A percentile compares a stretch with the other conserved stretches of the same genome.
Evolutionary conservation across 2,329 filamentous ascomycete genomes (phyloP).

Genomic region (Leptographium galeiforme): DNA sequence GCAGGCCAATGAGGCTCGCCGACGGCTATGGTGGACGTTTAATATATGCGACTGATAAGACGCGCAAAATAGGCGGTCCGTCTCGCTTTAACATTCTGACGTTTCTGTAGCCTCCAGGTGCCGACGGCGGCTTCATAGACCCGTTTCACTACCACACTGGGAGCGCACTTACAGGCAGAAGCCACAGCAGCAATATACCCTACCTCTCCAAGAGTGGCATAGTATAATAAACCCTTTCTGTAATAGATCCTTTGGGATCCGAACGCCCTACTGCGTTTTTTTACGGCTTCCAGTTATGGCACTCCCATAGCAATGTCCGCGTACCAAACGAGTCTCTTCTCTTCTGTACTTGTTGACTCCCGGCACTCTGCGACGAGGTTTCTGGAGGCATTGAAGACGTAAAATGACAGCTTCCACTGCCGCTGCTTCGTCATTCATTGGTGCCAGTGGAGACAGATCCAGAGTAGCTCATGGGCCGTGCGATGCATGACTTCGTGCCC

Average conservation of each 20-base stretch:
- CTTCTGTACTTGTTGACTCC: neutral
- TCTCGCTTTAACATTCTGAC: neutral
- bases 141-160: neutral
- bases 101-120: neutral
- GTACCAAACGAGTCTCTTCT: neutral
- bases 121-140: neutral
- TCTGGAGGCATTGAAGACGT: neutral
- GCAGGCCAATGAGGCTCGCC: neutral
- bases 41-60: constrained; percentile 2
- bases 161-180: neutral
- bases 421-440: neutral
- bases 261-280: neutral
- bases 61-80: neutral
- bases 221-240: neutral
- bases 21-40: constrained; percentile 1
- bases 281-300: neutral
- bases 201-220: too few species aligned
- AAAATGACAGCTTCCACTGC: neutral
- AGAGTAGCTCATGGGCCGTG: neutral
- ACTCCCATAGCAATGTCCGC: neutral
- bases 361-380: neutral
- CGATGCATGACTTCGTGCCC: neutral
- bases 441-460: constrained; percentile 1
- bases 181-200: too few species aligned
- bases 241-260: neutral